These are phyloP conservation scores for Zancudomyces culisetae DNA, from an alignment of 371 early-diverging fungal species.

Conservation along the genomic window DNA sequence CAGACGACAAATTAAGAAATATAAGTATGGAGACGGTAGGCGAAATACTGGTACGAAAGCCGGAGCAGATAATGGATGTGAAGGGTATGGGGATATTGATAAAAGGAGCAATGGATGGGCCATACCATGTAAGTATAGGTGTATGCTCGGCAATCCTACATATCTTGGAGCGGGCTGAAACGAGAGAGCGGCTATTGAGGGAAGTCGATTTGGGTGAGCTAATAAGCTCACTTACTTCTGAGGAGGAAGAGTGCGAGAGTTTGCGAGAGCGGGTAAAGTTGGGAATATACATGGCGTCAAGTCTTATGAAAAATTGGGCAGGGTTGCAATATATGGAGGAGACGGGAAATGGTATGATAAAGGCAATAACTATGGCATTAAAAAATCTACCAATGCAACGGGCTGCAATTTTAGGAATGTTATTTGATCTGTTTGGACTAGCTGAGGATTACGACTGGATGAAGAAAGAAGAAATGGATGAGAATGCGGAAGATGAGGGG, in stretches of 20 bases:
- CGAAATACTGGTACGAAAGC: constrained; percentile 15
- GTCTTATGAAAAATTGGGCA: constrained; percentile 22
- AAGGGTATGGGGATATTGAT: constrained; percentile 17
- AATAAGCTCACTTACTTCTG: constrained; percentile 15
- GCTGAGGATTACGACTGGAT: constrained; percentile 19
- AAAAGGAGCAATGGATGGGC: constrained; percentile 19
- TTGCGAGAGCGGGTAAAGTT: constrained; percentile 20
- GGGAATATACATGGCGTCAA: constrained; percentile 19
- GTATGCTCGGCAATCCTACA: constrained; percentile 14
- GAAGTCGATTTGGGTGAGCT: constrained; percentile 18
- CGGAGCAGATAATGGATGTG: constrained; percentile 11
- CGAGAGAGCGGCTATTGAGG: constrained; percentile 9
- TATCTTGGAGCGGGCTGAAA: constrained; percentile 12
- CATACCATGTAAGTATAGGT: constrained; percentile 17
- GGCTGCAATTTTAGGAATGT: constrained; percentile 20
- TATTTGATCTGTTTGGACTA: constrained; percentile 23
- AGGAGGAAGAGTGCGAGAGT: constrained; percentile 10
- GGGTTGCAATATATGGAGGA: constrained; percentile 22
- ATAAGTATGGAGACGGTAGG: constrained; percentile 21
- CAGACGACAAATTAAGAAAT: constrained; percentile 17
- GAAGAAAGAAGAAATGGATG: constrained; percentile 17
- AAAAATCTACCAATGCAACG: constrained; percentile 11
- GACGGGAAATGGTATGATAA: constrained; percentile 11
- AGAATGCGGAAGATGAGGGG: not conserved
- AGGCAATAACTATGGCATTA: constrained; percentile 11